Conservation (phyloP, 352 stramenopile genomes). For the Globisporangium heterothallicum region DNA sequence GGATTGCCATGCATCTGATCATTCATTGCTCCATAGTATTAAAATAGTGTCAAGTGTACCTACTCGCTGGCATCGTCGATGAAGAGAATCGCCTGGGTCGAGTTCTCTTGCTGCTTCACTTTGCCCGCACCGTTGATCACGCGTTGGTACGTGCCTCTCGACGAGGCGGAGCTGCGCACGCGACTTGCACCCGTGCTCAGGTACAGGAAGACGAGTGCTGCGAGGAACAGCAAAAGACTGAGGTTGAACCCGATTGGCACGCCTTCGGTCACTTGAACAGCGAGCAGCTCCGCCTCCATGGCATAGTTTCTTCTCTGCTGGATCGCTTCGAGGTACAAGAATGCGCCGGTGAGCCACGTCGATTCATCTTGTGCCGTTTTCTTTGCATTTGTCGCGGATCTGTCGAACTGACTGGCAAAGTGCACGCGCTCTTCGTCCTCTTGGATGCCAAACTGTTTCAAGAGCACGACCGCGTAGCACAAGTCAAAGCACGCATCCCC, state of each 20-base stretch:
- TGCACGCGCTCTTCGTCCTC: constrained; percentile 46
- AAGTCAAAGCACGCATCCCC: constrained; percentile 54
- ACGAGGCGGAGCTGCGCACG: neutral
- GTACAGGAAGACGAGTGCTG: constrained; percentile 47
- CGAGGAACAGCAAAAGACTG: constrained; percentile 53
- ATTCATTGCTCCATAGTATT: too few species aligned
- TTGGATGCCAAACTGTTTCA: constrained; percentile 48
- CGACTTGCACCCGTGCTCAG: constrained; percentile 21
- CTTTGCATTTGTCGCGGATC: constrained; percentile 8
- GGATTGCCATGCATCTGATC: too few species aligned
- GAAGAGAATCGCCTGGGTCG: constrained; percentile 60
- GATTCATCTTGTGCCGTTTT: constrained; percentile 26
- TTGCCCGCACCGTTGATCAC: constrained; percentile 30
- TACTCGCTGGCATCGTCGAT: constrained; percentile 72
- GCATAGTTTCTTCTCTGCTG: constrained; percentile 48
- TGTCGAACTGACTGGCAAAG: constrained; percentile 46
- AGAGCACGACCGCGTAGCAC: constrained; percentile 55
- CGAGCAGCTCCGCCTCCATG: constrained; percentile 40
- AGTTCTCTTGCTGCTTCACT: constrained; percentile 28
- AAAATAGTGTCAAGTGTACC: too few species aligned
- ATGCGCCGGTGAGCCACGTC: constrained; percentile 63
- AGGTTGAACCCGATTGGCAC: constrained; percentile 64
- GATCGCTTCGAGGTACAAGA: constrained; percentile 58
- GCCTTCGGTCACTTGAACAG: constrained; percentile 57
- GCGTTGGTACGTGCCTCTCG: constrained; percentile 24